These are phyloP conservation scores for Populus simonii DNA, from an alignment of 345 rosid genomes.

Conservation along the genomic window DNA sequence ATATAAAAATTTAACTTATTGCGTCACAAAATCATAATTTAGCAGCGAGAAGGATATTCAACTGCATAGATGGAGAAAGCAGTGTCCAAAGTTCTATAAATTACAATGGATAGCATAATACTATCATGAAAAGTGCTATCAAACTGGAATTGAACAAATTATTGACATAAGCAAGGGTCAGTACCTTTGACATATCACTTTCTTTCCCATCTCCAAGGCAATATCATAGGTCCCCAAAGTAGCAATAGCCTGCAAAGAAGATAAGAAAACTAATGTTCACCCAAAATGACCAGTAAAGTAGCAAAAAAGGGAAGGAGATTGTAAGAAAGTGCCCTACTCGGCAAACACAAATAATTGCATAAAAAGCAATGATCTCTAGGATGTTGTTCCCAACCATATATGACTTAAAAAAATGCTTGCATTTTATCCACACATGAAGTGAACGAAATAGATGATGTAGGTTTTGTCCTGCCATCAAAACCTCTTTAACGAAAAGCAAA, in stretches of 20 bases:
- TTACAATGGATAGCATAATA: background rate
- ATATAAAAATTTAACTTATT: no score
- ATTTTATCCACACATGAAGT: background rate
- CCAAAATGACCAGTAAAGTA: background rate
- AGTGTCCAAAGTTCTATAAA: background rate
- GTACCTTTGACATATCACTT: conserved; percentile 87
- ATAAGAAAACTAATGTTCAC: background rate
- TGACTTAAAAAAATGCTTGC: background rate
- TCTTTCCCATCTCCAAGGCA: conserved; percentile 84
- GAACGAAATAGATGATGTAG: background rate
- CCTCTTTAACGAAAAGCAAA: background rate
- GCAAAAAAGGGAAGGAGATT: background rate
- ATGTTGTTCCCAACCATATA: background rate
- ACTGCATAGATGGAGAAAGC: background rate
- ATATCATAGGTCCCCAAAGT: conserved; percentile 88
- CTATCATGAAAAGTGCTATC: background rate
- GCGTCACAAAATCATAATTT: background rate
- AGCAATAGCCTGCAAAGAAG: conserved; percentile 62
- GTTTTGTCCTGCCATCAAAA: background rate
- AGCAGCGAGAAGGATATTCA: background rate
- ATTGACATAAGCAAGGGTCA: background rate
- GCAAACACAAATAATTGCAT: background rate
- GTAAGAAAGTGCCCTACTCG: background rate
- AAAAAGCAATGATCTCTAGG: background rate
- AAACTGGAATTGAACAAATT: background rate